Evolutionary conservation across 352 stramenopile genomes (phyloP).

Genomic region (Thalassiosira allenii): DNA sequence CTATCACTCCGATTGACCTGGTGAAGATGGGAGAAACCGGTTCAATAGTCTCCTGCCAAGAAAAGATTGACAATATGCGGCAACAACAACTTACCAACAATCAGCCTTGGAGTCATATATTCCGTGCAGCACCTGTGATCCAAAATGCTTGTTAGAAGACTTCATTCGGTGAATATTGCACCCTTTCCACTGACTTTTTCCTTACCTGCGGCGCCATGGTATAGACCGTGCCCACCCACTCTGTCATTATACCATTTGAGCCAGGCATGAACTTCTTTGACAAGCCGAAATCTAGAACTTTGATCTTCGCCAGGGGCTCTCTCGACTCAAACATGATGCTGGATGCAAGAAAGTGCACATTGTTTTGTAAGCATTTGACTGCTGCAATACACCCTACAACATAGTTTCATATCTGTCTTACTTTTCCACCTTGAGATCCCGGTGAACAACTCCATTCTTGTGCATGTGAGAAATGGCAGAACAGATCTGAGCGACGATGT

Average conservation of each 20-base stretch:
- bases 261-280: conserved; percentile 74
- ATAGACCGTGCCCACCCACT: conserved; percentile 81
- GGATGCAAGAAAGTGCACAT: too few relatives aligned
- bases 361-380: too few relatives aligned
- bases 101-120: conserved; percentile 65
- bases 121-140: conserved; percentile 49
- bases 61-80: neutral
- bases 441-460: conserved; percentile 68
- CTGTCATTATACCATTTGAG: conserved; percentile 58
- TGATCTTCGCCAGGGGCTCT: conserved; percentile 60
- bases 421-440: conserved; percentile 85
- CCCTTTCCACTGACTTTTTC: too few relatives aligned
- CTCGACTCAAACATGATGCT: conserved; percentile 83
- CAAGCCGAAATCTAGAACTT: conserved; percentile 88
- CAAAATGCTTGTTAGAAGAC: too few relatives aligned
- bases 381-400: too few relatives aligned
- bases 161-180: too few relatives aligned
- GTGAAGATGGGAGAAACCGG: too few relatives aligned
- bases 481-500: conserved; percentile 69
- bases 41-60: conserved; percentile 9
- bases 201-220: conserved; percentile 74
- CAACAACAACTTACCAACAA: conserved; percentile 61
- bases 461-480: conserved; percentile 83
- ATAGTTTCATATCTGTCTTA: too few relatives aligned
- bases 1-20: conserved; percentile 70